phyloP scores from a whole-genome alignment of 2,329 filamentous ascomycete genomes.

The Stagonosporopsis vannaccii region DNA sequence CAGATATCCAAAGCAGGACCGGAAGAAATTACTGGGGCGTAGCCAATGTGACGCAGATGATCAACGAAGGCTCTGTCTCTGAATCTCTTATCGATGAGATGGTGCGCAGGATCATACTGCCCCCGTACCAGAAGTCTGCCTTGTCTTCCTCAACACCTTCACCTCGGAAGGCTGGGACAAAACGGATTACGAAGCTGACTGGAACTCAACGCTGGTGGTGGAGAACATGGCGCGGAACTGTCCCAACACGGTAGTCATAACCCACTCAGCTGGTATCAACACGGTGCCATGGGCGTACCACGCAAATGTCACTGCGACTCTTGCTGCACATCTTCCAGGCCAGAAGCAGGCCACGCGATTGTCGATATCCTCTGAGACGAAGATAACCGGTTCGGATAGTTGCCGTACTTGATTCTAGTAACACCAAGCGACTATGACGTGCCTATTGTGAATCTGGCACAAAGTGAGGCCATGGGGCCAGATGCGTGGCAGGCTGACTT shows the following conservation, averaged over 20 bases:
- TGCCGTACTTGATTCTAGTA: slow-evolving; percentile 60
- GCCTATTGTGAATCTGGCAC: slow-evolving; percentile 19
- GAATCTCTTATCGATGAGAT: slow-evolving; percentile 53
- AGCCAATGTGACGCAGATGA: slow-evolving; percentile 54
- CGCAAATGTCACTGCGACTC: background rate
- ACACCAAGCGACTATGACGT: slow-evolving; percentile 43
- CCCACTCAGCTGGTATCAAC: slow-evolving; percentile 45
- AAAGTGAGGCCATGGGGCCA: slow-evolving; percentile 13
- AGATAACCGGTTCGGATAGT: slow-evolving; percentile 59
- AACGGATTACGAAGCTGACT: slow-evolving; percentile 43
- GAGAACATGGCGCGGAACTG: slow-evolving; percentile 49
- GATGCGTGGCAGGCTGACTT: slow-evolving; percentile 2
- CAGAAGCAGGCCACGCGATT: slow-evolving; percentile 56
- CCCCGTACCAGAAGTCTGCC: slow-evolving; percentile 47
- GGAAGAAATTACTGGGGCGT: too few relatives aligned
- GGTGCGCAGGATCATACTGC: slow-evolving; percentile 9
- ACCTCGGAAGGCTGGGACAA: slow-evolving; percentile 52
- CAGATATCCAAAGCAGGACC: background rate
- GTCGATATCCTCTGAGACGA: slow-evolving; percentile 56
- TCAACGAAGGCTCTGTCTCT: slow-evolving; percentile 51
- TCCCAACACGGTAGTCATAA: slow-evolving; percentile 57
- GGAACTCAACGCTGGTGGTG: slow-evolving; percentile 33
- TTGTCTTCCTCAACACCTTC: slow-evolving; percentile 64
- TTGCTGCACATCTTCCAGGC: slow-evolving; percentile 15
- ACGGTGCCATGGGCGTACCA: slow-evolving; percentile 29